Evolutionary conservation across 352 stramenopile genomes (phyloP), one percentile per base, ranked within the genome.

Genomic region (Phytophthora hybrid): DNA sequence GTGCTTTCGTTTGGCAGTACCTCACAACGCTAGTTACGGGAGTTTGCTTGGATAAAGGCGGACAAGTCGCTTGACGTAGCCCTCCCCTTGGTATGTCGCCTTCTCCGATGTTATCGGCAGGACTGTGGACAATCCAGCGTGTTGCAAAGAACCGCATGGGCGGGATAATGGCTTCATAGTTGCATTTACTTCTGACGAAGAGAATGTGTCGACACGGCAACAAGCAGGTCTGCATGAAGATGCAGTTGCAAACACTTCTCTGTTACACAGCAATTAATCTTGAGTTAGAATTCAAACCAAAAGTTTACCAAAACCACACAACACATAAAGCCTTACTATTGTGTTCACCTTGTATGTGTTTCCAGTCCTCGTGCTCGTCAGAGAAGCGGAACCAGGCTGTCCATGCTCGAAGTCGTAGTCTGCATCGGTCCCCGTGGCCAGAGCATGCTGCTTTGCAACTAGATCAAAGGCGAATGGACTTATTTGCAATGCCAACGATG

Each of bases 211-310:
- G 44, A 14, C 51, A 68, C 3, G 52, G 39, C 7, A 73, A 9
- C 1, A 63, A 47, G 18, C 32, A 66, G 0, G 66, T 73, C 18
- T 51, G 14, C 46, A 67, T 73, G 26, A 73, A 73, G 7, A 58
- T 73, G 23, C 47, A 73, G 10, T 18, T 56, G 46, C 66, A 64
- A 5, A 19, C 0, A 32, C 37, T 39, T 10, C 7, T 2, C 31
- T 53, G 6, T 10, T 32, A 47, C 41, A 19, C 5, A 47, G 13
- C 41, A 19, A 49, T 10, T 49, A 49, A 49, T 7, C 5, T 3
- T 5, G 13, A 7, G 41, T 49, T 49, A 18, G 13, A 49, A 49
- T 8, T 21, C 0, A 4, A 11, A 49, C 41, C 34, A 44, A 56
- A 69, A 18, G n/a, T 21, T 14, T 11, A 49, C 54, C 26, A 62